These are phyloP conservation scores for Trebouxia sp. DNA, from an alignment of 139 green algal species.

Conservation along the genomic window DNA sequence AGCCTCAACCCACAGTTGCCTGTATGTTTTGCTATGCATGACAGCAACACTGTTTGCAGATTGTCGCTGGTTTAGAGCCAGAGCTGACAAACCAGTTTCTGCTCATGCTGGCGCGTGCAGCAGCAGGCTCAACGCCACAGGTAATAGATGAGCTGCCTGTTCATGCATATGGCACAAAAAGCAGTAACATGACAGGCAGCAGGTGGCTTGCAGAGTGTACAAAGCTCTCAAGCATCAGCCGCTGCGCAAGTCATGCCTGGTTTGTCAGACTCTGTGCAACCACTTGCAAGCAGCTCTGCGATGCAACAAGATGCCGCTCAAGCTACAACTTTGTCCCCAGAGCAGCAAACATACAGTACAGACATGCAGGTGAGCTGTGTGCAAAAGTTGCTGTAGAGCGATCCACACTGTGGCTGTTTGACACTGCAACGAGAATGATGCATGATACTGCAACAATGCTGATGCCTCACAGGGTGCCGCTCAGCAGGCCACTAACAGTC, in stretches of 20 bases:
- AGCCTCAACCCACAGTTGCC: background rate
- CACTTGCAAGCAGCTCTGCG: background rate
- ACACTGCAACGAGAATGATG: too few relatives aligned
- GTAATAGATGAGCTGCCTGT: background rate
- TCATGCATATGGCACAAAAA: too few relatives aligned
- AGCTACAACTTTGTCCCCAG: background rate
- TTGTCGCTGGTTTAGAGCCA: constrained; percentile 83
- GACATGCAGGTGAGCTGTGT: background rate
- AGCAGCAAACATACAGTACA: background rate
- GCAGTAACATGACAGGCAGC: background rate
- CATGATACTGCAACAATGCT: too few relatives aligned
- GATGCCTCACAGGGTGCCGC: too few relatives aligned
- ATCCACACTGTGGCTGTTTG: too few relatives aligned
- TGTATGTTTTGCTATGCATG: background rate
- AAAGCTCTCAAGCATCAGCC: background rate
- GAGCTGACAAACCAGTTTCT: constrained; percentile 85
- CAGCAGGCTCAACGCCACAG: background rate
- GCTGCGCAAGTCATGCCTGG: background rate
- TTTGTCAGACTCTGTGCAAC: background rate
- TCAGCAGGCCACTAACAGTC: too few relatives aligned
- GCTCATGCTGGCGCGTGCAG: constrained; percentile 63
- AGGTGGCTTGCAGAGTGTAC: background rate
- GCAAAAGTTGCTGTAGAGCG: too few relatives aligned
- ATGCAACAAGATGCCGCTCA: background rate
- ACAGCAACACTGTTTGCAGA: constrained; percentile 42